Base-by-base conservation (phyloP, 495 filamentous ascomycete species). In the Hypoxylon fragiforme region DNA sequence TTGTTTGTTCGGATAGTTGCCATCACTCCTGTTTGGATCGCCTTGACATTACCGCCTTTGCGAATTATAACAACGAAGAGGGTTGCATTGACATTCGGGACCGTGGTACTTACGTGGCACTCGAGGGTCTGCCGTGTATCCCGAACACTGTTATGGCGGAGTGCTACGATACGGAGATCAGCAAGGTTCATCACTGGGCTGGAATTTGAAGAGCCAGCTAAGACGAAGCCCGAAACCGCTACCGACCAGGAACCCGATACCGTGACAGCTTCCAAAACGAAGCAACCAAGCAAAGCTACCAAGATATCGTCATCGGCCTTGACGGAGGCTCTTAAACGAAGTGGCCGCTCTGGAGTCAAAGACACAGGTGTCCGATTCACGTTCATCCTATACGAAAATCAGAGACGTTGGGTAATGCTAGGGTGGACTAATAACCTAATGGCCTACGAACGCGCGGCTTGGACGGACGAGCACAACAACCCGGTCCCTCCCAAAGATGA, bases 401-500 rank as follows among this genome's bases (percentile, higher is more conserved):
- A 99, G 69, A 85, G 94, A 18, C 83, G 94, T 31, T 99, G 94
- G 94, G 69, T 97, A 9, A 95, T 91, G 1, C 77, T 97, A 14
- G 94, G 94, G 2, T 99, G 94, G 94, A 97, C 95, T 0, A 85
- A 85, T 9, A 94, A 86, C 4, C 71, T 97, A 26, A 88, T 98
- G 55, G 84, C 89, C 0, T 89, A 96, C 56, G 94, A 99, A 64
- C 81, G 94, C 24, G 80, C 83, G 4, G 76, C 92, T 1, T 99
- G 92, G 91, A 97, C 95, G 3, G 94, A 99, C 63, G 95, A 99
- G 68, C 89, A 97, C 66, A 79, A 96, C 39, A 94, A 96, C 54
- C 53, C 85, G 0, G 85, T 89, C 15, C 84, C 90, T 2, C 70
- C 85, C 2, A 91, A 88, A 46, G 89, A 92, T 32, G 76, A 86